Evolutionary conservation across 257 asterid genomes (phyloP).

Genomic region (Jacaranda mimosifolia): DNA sequence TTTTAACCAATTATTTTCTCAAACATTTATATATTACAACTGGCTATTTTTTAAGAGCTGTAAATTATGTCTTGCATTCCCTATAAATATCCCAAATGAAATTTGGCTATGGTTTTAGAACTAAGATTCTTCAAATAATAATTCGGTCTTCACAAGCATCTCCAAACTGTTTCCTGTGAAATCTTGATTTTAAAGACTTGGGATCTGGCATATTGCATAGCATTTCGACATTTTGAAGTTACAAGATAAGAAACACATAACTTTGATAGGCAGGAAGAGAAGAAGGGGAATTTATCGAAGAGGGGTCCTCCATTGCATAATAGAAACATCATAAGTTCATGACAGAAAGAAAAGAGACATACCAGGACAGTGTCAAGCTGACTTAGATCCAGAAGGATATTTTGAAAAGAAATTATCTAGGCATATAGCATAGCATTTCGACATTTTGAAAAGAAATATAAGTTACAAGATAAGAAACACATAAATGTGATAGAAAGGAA

Average conservation of each 20-base stretch:
- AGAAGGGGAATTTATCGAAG: not conserved
- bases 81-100: not conserved
- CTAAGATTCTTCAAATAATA: conserved; percentile 13
- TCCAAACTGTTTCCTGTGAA: not conserved
- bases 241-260: not conserved
- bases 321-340: not conserved
- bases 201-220: conserved; percentile 3
- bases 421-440: not conserved
- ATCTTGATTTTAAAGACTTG: not conserved
- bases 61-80: not conserved
- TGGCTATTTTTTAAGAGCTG: not conserved
- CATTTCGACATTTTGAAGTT: not conserved
- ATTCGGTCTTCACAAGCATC: not conserved
- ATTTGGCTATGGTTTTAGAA: not conserved
- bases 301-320: not conserved
- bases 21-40: not conserved
- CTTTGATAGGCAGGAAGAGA: not conserved
- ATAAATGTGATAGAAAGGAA: not conserved
- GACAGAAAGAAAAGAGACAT: conserved; percentile 21
- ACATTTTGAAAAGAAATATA: not conserved
- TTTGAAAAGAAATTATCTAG: not conserved
- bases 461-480: not conserved
- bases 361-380: conserved; percentile 23
- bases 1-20: not conserved
- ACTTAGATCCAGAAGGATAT: conserved; percentile 42